Evolutionary conservation across 192 early-diverging fungal genomes (phyloP), one percentile per base, ranked within the genome.

Genomic region (Hyaloraphidium curvatum): DNA sequence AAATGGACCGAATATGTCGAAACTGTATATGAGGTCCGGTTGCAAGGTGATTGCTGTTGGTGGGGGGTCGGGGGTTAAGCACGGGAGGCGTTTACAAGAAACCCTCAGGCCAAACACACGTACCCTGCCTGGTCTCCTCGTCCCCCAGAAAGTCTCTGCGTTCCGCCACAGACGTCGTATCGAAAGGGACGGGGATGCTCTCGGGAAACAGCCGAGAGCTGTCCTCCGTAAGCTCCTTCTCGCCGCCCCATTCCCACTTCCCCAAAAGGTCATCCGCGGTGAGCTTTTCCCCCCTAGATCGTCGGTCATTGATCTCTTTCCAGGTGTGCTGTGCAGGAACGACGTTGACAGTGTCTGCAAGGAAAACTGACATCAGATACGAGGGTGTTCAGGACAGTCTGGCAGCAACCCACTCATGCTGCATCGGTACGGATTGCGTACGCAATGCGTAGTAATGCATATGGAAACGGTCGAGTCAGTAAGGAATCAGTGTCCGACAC

Each of bases 271-370:
- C 29, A 1, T 4, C 35, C 26, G 60, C 60, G 39, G 54, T 31
- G 11, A 55, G 50, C 27, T 62, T 50, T 17, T 53, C 41, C 5
- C 59, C 51, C 19, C 58, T 43, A 28, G 39, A n/a, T 16, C 40
- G 11, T 22, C 57, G 40, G 13, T 53, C 58, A 21, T 31, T 55
- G 37, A 35, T 19, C 14, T 70, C 37, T 30, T 68, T 40, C 2
- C 62, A 53, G 19, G 61, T 55, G 27, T 50, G 28, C 19, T 61
- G 39, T 63, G 62, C 59, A 30, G 61, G 53, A 29, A 63, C 31
- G 1, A 83, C 64, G 57, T 71, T 73, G 25, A 86, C 66, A 27
- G 70, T 65, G 59, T 89, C 86, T 80, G 84, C 82, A 0, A 82
- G 76, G 29, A n/a, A n/a, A n/a, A n/a, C n/a, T n/a, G n/a, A n/a